phyloP scores from a whole-genome alignment of 1,139 yeast genomes.

The Wickerhamomyces sp. region DNA sequence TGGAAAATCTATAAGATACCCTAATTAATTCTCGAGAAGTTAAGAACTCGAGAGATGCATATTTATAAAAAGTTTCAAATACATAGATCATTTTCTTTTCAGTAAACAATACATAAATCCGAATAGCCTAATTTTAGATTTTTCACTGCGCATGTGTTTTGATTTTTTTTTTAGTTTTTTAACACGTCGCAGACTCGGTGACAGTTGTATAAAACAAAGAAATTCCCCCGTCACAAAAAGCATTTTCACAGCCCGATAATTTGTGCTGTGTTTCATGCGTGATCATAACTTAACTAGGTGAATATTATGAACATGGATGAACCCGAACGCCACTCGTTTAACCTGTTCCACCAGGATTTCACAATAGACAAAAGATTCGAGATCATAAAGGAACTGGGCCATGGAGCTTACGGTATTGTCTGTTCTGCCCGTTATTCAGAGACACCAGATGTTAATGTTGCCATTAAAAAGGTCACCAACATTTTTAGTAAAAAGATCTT shows the following conservation, averaged over 20 bases:
- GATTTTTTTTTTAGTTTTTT: too few relatives aligned
- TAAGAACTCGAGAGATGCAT: background rate
- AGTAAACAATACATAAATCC: background rate
- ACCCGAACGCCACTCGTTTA: constrained; percentile 39
- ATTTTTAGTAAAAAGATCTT: constrained; percentile 84
- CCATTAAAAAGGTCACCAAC: constrained; percentile 91
- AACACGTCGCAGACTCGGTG: too few relatives aligned
- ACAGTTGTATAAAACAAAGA: too few relatives aligned
- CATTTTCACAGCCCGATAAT: background rate
- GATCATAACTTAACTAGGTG: too few relatives aligned
- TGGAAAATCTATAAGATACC: constrained; percentile 20
- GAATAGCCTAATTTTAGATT: background rate
- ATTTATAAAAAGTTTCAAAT: background rate
- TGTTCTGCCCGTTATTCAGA: constrained; percentile 84
- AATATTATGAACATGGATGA: constrained; percentile 18
- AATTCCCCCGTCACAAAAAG: too few relatives aligned
- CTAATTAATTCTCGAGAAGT: background rate
- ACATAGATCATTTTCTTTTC: too few relatives aligned
- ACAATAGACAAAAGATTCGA: constrained; percentile 82
- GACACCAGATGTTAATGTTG: constrained; percentile 74
- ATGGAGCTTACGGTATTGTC: constrained; percentile 96
- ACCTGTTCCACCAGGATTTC: constrained; percentile 86
- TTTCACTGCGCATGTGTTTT: too few relatives aligned
- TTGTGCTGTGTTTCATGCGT: background rate
- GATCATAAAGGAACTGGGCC: constrained; percentile 87